phyloP scores from a whole-genome alignment of 192 early-diverging fungal genomes.

The Martensiomyces pterosporus region DNA sequence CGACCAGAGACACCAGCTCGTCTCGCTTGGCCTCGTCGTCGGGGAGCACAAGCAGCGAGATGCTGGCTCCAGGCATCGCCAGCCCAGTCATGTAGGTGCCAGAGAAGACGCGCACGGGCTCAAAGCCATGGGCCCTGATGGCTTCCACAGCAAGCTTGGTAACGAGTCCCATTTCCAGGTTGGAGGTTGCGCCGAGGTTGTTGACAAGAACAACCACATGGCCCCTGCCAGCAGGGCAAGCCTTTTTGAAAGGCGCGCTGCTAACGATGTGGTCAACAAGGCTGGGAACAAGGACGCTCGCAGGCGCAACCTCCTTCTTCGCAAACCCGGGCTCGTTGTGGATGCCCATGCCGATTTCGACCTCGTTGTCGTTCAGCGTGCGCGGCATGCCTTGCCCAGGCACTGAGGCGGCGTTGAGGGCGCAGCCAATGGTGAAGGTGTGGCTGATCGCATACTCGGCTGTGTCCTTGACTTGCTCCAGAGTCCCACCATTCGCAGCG shows the following conservation, averaged over 20 bases:
- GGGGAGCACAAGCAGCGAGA: constrained; percentile 64
- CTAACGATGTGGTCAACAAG: constrained; percentile 56
- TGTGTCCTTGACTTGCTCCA: constrained; percentile 54
- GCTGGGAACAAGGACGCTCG: constrained; percentile 47
- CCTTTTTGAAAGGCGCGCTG: constrained; percentile 43
- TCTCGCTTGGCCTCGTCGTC: constrained; percentile 24
- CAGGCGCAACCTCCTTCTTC: constrained; percentile 50
- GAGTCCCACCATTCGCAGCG: constrained; percentile 56
- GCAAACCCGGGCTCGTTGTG: constrained; percentile 79
- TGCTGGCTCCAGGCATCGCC: constrained; percentile 75
- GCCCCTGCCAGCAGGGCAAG: constrained; percentile 10
- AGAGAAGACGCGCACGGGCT: constrained; percentile 55
- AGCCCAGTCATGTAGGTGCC: constrained; percentile 78
- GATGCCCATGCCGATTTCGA: constrained; percentile 79
- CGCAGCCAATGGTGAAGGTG: constrained; percentile 77
- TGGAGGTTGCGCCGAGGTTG: constrained; percentile 75
- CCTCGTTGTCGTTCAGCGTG: constrained; percentile 51
- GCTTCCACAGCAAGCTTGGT: constrained; percentile 65
- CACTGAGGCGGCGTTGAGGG: constrained; percentile 68
- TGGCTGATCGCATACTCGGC: constrained; percentile 58
- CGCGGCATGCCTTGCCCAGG: constrained; percentile 60
- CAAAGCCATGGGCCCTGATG: constrained; percentile 24
- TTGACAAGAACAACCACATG: constrained; percentile 71
- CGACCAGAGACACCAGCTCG: constrained; percentile 51
- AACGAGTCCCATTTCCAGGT: constrained; percentile 66